Percentiles rank a stretch among this genome's conserved stretches.
These are phyloP conservation scores for Arthrobotrys iridis DNA, from an alignment of 2,329 filamentous ascomycete genomes.

Conservation along the genomic window DNA sequence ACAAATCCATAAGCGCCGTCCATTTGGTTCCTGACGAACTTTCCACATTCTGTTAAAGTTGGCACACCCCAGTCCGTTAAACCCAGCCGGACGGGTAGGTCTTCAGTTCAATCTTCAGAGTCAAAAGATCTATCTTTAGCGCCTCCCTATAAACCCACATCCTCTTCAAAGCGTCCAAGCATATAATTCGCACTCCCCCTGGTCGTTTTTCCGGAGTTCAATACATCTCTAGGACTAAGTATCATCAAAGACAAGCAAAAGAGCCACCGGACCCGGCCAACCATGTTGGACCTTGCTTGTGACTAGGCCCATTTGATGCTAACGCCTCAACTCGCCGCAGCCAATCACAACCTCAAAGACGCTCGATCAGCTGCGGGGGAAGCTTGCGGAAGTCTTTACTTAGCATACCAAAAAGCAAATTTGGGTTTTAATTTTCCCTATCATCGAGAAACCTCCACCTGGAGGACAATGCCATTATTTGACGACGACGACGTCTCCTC, in stretches of 20 bases:
- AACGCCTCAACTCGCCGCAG: slow-evolving; percentile 28
- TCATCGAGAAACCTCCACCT: slow-evolving; percentile 22
- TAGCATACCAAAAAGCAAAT: slow-evolving; percentile 33
- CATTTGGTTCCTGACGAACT: slow-evolving; percentile 39
- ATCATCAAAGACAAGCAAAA: slow-evolving; percentile 21
- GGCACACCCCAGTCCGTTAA: slow-evolving; percentile 33
- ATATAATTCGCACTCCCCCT: slow-evolving; percentile 19
- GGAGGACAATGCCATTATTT: slow-evolving; percentile 51
- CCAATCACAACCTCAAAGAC: slow-evolving; percentile 40
- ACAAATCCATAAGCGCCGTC: slow-evolving; percentile 31
- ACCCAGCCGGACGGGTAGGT: slow-evolving; percentile 49
- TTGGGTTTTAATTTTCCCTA: slow-evolving; percentile 37
- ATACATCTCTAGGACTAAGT: slow-evolving; percentile 8
- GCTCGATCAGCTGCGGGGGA: slow-evolving; percentile 46
- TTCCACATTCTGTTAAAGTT: slow-evolving; percentile 45
- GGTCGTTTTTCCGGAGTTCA: slow-evolving; percentile 9
- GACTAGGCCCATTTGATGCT: slow-evolving; percentile 50
- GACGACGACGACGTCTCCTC: slow-evolving; percentile 34
- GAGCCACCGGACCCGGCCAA: slow-evolving; percentile 28
- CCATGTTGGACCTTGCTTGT: slow-evolving; percentile 43
- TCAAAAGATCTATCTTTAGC: slow-evolving; percentile 44
- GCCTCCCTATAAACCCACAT: slow-evolving; percentile 18
- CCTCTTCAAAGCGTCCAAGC: slow-evolving; percentile 22
- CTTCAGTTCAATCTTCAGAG: slow-evolving; percentile 24
- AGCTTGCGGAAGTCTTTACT: slow-evolving; percentile 29